Evolutionary conservation across 352 stramenopile genomes (phyloP).

Genomic region (Globisporangium sylvaticum): DNA sequence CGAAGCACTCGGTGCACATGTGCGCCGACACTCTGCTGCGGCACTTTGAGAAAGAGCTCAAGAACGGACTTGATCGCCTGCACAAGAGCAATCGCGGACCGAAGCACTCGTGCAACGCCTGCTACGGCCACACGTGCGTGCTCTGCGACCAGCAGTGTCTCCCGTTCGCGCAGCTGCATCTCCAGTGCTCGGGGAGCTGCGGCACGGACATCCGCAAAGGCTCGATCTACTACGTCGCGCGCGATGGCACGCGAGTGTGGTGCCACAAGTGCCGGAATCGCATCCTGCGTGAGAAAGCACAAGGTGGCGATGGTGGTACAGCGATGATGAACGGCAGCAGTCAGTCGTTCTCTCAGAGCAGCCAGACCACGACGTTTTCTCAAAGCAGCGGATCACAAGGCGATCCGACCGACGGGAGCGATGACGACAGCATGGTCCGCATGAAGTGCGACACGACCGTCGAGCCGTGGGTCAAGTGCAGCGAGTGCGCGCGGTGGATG

Average conservation of each 20-base stretch:
- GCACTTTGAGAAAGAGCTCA: slow-evolving; percentile 64
- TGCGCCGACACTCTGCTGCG: slow-evolving; percentile 56
- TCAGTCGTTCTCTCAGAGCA: slow-evolving; percentile 3
- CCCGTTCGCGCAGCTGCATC: slow-evolving; percentile 47
- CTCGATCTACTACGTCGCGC: slow-evolving; percentile 63
- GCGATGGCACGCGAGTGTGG: slow-evolving; percentile 78
- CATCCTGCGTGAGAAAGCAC: slow-evolving; percentile 29
- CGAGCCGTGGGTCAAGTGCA: slow-evolving; percentile 83
- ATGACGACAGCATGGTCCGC: slow-evolving; percentile 36
- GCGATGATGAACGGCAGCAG: slow-evolving; percentile 7
- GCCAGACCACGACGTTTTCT: slow-evolving; percentile 13
- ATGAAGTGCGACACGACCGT: slow-evolving; percentile 66
- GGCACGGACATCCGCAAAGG: slow-evolving; percentile 76
- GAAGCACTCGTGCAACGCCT: slow-evolving; percentile 55
- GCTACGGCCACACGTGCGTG: slow-evolving; percentile 62
- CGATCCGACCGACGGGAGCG: slow-evolving; percentile 8
- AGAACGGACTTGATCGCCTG: slow-evolving; percentile 33
- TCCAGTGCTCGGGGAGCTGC: slow-evolving; percentile 75
- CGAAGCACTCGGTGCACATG: slow-evolving; percentile 73
- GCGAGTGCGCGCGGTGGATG: slow-evolving; percentile 73
- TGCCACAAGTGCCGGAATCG: slow-evolving; percentile 68
- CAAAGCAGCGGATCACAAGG: slow-evolving; percentile 12
- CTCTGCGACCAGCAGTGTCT: slow-evolving; percentile 77
- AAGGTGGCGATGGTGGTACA: not conserved
- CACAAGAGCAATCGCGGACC: slow-evolving; percentile 35